Evolutionary conservation across 371 early-diverging fungal species (phyloP).

Genomic region (Apophysomyces sp.): DNA sequence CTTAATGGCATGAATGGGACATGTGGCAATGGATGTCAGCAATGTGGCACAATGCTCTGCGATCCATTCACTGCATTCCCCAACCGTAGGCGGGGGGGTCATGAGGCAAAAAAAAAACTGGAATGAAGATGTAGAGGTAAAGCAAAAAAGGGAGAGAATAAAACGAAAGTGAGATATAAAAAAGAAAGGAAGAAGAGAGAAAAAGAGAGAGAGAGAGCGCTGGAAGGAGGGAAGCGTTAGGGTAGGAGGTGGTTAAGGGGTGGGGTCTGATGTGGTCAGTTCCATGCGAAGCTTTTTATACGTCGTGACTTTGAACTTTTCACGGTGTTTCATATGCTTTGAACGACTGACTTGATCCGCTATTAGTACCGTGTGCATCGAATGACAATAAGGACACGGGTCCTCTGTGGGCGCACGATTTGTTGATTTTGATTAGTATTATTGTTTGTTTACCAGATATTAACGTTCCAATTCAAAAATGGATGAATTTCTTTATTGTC

Average conservation of each 20-base stretch:
- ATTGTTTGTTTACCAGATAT: slow-evolving; percentile 1
- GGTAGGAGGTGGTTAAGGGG: neutral
- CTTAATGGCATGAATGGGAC: neutral
- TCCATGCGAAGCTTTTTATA: neutral
- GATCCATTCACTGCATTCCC: slow-evolving; percentile 23
- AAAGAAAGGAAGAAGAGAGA: neutral
- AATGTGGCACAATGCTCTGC: slow-evolving; percentile 11
- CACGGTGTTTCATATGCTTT: neutral
- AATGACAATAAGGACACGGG: neutral
- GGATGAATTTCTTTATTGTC: no score
- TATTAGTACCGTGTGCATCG: neutral
- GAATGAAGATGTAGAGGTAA: neutral
- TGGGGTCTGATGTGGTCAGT: neutral
- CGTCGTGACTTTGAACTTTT: neutral
- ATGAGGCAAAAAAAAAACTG: neutral
- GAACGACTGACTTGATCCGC: neutral
- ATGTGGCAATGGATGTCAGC: neutral
- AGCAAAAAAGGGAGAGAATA: neutral
- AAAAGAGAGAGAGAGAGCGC: neutral
- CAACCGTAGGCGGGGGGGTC: slow-evolving; percentile 17
- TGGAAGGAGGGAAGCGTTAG: neutral
- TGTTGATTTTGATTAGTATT: neutral
- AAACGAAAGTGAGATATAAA: neutral
- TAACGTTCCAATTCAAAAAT: no score
- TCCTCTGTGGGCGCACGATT: neutral